Conservation (phyloP, 106 monocot genomes). For the Xerophyta viscosa region DNA sequence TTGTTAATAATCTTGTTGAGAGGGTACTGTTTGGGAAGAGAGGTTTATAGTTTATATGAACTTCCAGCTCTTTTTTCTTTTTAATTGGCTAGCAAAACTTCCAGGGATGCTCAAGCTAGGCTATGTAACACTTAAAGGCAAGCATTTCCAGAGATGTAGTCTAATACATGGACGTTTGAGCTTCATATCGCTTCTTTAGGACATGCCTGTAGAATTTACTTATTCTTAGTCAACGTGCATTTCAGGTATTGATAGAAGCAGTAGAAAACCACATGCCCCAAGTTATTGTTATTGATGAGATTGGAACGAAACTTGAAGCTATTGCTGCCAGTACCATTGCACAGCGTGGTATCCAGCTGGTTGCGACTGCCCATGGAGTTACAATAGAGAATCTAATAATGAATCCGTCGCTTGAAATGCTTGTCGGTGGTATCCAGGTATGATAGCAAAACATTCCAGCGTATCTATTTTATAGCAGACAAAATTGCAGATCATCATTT, state of each 20-base stretch:
- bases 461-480: neutral
- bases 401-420: constrained; percentile 71
- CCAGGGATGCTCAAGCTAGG: too few species aligned
- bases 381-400: constrained; percentile 91
- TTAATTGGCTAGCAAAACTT: too few species aligned
- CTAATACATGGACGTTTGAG: too few species aligned
- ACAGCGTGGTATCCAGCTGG: constrained; percentile 88
- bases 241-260: constrained; percentile 80
- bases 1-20: too few species aligned
- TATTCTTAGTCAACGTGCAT: too few species aligned
- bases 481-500: too few species aligned
- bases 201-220: neutral
- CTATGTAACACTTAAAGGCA: too few species aligned
- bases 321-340: constrained; percentile 89
- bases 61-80: too few species aligned
- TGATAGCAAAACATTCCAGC: too few species aligned
- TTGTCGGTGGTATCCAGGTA: constrained; percentile 98
- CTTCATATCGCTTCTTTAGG: constrained; percentile 6
- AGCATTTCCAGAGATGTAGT: too few species aligned
- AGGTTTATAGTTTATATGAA: too few species aligned
- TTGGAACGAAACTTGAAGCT: constrained; percentile 87
- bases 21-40: too few species aligned
- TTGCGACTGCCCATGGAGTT: constrained; percentile 87
- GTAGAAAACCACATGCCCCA: constrained; percentile 99
- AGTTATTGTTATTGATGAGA: constrained; percentile 90